Evolutionary conservation across 2,329 filamentous ascomycete species (phyloP), one percentile per base, ranked within the genome.

Genomic region (Emmonsiellopsis sp.): DNA sequence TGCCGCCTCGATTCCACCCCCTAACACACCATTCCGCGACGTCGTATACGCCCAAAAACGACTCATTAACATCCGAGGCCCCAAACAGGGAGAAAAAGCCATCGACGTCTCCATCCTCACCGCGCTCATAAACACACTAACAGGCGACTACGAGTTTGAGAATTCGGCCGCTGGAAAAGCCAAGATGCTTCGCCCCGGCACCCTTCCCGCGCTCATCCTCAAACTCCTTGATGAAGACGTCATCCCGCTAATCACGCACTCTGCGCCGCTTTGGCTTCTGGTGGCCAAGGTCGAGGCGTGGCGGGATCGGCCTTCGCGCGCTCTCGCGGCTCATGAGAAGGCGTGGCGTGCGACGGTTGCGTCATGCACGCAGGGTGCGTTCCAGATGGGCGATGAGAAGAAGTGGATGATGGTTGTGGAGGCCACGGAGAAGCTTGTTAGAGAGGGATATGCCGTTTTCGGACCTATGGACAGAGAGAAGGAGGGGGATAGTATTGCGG

Each of bases 291-390:
- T 94, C 13, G 82, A 88, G 4, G 76, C 85, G 11, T 96, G 89
- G 83, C 80, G 83, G 7, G 72, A 80, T 2, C 85, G 87, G 51
- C 87, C 85, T 1, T 71, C 74, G 0, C 84, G 83, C 1, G 88
- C 91, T 4, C 76, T 97, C 1, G 86, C 90, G 5, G 89, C 88
- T 1, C 82, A 91, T 32, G 93, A 97, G 71, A 91, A 92, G 65
- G 89, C 86, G 0, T 98, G 92, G 91, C 81, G 93, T 2, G 83
- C 86, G 0, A 77, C 50, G 71, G 80, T 60, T 75, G 81, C 31
- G 65, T 74, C 54, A 55, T 73, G 60, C 65, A 74, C 55, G 60
- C 74, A 59, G 63, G 79, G 66, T 30, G 69, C 69, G 26, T 72
- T 69, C 64, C 70, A 67, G 65, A 72, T 65, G 75, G 83, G 81